A percentile compares a stretch with the other conserved stretches of the same genome.
phyloP scores from a whole-genome alignment of 768 basidiomycete genomes.

The Termitomyces sp. region DNA sequence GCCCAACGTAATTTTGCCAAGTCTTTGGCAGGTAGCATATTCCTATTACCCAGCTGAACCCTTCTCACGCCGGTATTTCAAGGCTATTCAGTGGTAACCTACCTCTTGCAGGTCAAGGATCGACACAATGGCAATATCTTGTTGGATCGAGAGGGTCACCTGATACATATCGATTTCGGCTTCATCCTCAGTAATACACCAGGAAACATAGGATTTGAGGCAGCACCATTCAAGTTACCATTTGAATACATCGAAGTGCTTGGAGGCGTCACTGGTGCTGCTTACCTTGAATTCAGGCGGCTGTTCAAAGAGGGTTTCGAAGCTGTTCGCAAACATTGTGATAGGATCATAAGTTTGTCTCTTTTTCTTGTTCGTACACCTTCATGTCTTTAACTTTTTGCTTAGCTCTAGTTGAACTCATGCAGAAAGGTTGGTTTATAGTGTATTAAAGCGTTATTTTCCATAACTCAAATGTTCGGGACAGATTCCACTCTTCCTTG shows the following conservation, averaged over 20 bases:
- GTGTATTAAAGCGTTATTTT: not conserved
- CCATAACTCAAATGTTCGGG: not conserved
- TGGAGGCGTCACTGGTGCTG: slow-evolving; percentile 73
- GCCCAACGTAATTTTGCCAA: slow-evolving; percentile 94
- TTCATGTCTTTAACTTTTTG: slow-evolving; percentile 1
- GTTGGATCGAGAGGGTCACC: slow-evolving; percentile 89
- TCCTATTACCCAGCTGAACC: not conserved
- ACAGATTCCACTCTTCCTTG: slow-evolving; percentile 87
- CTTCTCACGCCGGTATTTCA: slow-evolving; percentile 5
- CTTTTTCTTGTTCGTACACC: not conserved
- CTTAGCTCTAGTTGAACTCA: slow-evolving; percentile 80
- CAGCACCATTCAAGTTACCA: slow-evolving; percentile 97
- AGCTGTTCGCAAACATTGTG: slow-evolving; percentile 91
- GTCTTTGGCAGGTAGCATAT: slow-evolving; percentile 68
- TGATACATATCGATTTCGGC: slow-evolving; percentile 97
- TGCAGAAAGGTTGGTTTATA: slow-evolving; percentile 74
- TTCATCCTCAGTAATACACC: slow-evolving; percentile 98
- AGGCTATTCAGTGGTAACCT: slow-evolving; percentile 96
- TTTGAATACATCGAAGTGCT: slow-evolving; percentile 95
- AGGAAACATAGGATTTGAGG: slow-evolving; percentile 97
- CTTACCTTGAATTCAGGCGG: slow-evolving; percentile 79
- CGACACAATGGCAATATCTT: slow-evolving; percentile 98
- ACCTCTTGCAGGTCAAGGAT: slow-evolving; percentile 96
- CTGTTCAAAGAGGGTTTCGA: slow-evolving; percentile 94
- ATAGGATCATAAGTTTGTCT: slow-evolving; percentile 83